Evolutionary conservation across 495 filamentous ascomycete species (phyloP).

Genomic region (Sordaria brevicollis): DNA sequence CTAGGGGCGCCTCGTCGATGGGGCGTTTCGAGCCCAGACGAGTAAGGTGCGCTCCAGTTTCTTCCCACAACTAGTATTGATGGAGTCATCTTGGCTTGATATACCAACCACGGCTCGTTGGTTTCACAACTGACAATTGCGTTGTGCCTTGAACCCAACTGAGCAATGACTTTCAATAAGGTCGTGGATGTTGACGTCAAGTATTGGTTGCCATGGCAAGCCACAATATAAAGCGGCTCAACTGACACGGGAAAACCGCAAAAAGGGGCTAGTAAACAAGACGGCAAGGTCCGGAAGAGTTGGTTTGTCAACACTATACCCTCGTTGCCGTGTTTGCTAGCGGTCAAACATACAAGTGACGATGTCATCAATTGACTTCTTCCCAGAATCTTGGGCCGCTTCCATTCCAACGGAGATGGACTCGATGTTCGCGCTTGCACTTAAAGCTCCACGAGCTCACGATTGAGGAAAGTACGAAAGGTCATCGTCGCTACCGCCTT

Average conservation of each 20-base stretch:
- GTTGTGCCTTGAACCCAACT: too few relatives aligned
- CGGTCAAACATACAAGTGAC: not conserved
- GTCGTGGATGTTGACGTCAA: not conserved
- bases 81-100: too few relatives aligned
- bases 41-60: too few relatives aligned
- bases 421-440: not conserved
- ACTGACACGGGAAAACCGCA: not conserved
- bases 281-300: not conserved
- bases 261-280: not conserved
- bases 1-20: too few relatives aligned
- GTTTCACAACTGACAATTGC: too few relatives aligned
- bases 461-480: not conserved
- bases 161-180: too few relatives aligned
- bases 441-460: not conserved
- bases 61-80: too few relatives aligned
- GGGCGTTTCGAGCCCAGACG: too few relatives aligned
- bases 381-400: too few relatives aligned
- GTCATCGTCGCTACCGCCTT: not conserved
- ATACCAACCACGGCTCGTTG: too few relatives aligned
- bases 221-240: not conserved
- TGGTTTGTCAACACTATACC: not conserved
- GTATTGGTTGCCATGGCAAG: not conserved
- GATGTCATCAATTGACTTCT: not conserved
- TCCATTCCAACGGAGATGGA: not conserved
- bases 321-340: not conserved